Conservation (phyloP, 805 yeast genomes). For the Nakazawaea wickerhamii region DNA sequence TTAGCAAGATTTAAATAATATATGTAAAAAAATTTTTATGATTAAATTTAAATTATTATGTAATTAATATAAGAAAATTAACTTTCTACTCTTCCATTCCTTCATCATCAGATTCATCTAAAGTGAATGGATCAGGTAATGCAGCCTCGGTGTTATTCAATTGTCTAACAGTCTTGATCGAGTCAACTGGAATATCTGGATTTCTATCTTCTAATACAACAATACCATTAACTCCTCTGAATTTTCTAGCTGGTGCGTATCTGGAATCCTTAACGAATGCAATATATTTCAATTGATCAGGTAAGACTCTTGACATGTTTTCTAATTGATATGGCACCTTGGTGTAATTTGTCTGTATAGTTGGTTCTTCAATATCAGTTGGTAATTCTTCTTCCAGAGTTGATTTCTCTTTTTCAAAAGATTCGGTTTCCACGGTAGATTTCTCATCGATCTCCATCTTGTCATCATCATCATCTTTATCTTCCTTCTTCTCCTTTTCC, state of each 20-base stretch:
- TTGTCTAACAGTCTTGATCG: slow-evolving; percentile 82
- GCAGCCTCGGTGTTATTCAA: slow-evolving; percentile 70
- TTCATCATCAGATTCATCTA: slow-evolving; percentile 51
- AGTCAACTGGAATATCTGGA: slow-evolving; percentile 55
- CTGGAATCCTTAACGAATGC: slow-evolving; percentile 71
- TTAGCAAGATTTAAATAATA: slow-evolving; percentile 37
- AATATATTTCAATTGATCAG: slow-evolving; percentile 79
- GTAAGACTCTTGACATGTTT: slow-evolving; percentile 85
- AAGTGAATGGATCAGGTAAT: slow-evolving; percentile 62
- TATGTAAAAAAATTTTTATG: background rate
- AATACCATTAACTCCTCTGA: slow-evolving; percentile 63
- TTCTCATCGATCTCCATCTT: slow-evolving; percentile 31
- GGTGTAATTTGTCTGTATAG: slow-evolving; percentile 46
- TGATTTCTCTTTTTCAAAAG: slow-evolving; percentile 12
- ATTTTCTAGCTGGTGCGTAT: slow-evolving; percentile 78
- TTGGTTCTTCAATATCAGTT: slow-evolving; percentile 30
- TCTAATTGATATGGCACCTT: slow-evolving; percentile 63
- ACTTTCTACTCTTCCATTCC: slow-evolving; percentile 9
- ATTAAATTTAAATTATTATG: background rate
- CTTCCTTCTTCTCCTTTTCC: slow-evolving; percentile 48
- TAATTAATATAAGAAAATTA: background rate
- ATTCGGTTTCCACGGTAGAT: slow-evolving; percentile 14
- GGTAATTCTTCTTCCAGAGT: slow-evolving; percentile 13
- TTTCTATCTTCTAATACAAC: slow-evolving; percentile 62
- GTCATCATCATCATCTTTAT: slow-evolving; percentile 32